Evolutionary conservation across 2,329 filamentous ascomycete genomes (phyloP).

Genomic region (Penicillium psychrosexuale): DNA sequence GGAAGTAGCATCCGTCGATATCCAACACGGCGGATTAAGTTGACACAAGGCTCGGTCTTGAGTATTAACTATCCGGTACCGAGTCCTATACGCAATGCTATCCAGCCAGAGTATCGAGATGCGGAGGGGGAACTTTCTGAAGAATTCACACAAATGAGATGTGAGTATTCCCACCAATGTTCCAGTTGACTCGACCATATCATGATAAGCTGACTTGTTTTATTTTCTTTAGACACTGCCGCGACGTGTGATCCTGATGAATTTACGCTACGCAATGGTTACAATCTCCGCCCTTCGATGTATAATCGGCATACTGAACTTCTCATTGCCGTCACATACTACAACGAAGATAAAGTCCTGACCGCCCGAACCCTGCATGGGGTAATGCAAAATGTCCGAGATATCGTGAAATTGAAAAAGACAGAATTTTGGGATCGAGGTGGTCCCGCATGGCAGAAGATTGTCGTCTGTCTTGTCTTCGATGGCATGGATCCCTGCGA

Average conservation of each 20-base stretch:
- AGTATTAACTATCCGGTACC: slow-evolving; percentile 17
- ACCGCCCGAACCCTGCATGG: slow-evolving; percentile 85
- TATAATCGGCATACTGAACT: slow-evolving; percentile 96
- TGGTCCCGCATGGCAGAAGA: slow-evolving; percentile 96
- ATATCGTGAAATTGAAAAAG: slow-evolving; percentile 96
- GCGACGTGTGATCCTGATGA: slow-evolving; percentile 95
- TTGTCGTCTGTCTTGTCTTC: slow-evolving; percentile 91
- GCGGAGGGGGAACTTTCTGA: slow-evolving; percentile 14
- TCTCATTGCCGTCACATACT: slow-evolving; percentile 93
- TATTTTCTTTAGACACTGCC: slow-evolving; percentile 64
- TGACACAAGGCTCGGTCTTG: slow-evolving; percentile 14
- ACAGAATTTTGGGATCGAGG: slow-evolving; percentile 98
- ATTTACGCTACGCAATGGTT: slow-evolving; percentile 95
- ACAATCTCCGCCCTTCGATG: slow-evolving; percentile 93
- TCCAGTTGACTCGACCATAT: neutral
- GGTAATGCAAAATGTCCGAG: slow-evolving; percentile 95
- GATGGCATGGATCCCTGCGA: slow-evolving; percentile 95
- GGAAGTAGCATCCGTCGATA: slow-evolving; percentile 10
- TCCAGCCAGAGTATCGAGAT: slow-evolving; percentile 14
- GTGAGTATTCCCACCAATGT: slow-evolving; percentile 4
- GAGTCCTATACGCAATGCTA: slow-evolving; percentile 16
- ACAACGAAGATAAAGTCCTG: slow-evolving; percentile 95
- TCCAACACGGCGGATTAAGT: slow-evolving; percentile 16
- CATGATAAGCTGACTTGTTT: neutral
- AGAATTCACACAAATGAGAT: slow-evolving; percentile 18